Conservation (phyloP, 495 filamentous ascomycete genomes). For the Podospora fimiseda region DNA sequence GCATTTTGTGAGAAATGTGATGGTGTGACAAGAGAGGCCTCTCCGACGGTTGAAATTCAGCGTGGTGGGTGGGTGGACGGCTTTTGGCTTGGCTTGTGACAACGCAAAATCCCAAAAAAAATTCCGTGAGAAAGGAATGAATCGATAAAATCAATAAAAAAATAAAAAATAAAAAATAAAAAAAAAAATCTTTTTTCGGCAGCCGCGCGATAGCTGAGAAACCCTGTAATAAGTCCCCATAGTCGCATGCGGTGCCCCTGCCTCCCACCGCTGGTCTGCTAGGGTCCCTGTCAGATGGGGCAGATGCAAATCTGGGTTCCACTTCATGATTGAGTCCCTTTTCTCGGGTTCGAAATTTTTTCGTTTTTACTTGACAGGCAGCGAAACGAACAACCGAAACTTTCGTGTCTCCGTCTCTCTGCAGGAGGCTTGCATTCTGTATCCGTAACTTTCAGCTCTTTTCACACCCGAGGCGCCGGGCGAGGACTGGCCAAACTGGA, state of each 20-base stretch:
- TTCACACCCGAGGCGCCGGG: background rate
- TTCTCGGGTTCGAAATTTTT: background rate
- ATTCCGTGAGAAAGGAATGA: too few relatives aligned
- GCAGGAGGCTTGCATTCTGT: too few relatives aligned
- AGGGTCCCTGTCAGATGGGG: background rate
- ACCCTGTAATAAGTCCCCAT: background rate
- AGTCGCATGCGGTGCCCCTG: background rate
- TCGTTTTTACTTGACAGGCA: background rate
- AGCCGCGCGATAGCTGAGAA: background rate
- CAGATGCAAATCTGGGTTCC: too few relatives aligned
- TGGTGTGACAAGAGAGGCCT: background rate
- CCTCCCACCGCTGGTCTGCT: background rate
- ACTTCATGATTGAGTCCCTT: too few relatives aligned
- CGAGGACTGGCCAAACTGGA: background rate
- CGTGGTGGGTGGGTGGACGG: background rate
- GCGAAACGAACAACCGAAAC: background rate
- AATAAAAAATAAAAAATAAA: background rate
- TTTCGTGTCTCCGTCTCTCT: background rate
- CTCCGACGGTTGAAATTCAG: background rate
- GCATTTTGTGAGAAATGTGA: background rate
- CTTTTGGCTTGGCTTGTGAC: background rate
- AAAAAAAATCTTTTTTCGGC: background rate
- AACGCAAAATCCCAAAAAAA: background rate
- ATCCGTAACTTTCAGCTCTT: background rate
- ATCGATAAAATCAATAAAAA: background rate